A percentile compares a stretch with the other conserved stretches of the same genome.
Evolutionary conservation across 192 early-diverging fungal species (phyloP).

Genomic region (Allomyces macrogynus): DNA sequence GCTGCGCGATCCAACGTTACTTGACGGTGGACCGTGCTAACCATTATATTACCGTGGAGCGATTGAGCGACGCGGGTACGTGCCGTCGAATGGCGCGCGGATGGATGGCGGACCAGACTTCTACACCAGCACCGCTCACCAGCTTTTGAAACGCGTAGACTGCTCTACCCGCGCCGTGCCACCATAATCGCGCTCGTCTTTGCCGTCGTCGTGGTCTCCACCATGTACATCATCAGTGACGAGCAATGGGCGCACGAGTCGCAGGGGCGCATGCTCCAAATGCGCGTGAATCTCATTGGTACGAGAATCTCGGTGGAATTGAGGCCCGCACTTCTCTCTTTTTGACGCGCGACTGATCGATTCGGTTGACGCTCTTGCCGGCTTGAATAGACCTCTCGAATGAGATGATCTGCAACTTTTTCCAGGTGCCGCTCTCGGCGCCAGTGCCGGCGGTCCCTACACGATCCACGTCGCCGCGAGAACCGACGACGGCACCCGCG

Average conservation of each 20-base stretch:
- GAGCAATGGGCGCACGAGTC: neutral
- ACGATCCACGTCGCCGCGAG: neutral
- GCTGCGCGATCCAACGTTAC: too few relatives aligned
- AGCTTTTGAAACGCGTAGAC: too few relatives aligned
- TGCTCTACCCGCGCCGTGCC: too few relatives aligned
- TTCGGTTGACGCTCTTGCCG: neutral
- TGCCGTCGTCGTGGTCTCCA: neutral
- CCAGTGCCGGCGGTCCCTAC: neutral
- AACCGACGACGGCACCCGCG: neutral
- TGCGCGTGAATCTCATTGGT: neutral
- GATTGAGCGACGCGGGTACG: too few relatives aligned
- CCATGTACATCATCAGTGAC: neutral
- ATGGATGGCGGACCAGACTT: too few relatives aligned
- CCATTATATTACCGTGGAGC: too few relatives aligned
- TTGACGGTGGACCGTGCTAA: too few relatives aligned
- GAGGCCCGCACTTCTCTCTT: neutral
- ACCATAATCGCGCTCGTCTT: neutral
- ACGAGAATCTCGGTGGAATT: neutral
- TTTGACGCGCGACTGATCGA: neutral
- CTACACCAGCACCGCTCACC: too few relatives aligned
- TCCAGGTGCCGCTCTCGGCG: neutral
- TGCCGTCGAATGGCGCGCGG: too few relatives aligned
- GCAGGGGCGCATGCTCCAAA: neutral
- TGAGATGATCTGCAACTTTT: neutral
- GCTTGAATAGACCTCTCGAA: neutral